Percentiles rank a stretch among this genome's conserved stretches.
phyloP scores from a whole-genome alignment of 108 stramenopile species.

The Chaetoceros muelleri region DNA sequence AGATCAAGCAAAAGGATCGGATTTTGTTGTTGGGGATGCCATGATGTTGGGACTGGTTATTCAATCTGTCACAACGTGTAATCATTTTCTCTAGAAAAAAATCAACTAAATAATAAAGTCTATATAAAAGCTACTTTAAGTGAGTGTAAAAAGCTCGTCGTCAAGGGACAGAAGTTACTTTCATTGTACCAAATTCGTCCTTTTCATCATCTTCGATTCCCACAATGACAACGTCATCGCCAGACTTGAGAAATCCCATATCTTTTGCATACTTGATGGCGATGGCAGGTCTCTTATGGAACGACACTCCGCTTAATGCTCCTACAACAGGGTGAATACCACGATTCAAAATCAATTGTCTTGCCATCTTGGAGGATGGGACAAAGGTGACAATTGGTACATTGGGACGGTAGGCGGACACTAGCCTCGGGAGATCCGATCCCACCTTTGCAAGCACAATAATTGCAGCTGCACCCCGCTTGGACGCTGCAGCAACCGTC shows the following conservation, averaged over 20 bases:
- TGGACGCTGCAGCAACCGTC: slow-evolving; percentile 84
- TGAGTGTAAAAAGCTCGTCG: background rate
- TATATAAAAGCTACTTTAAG: too few relatives aligned
- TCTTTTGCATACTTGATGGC: slow-evolving; percentile 52
- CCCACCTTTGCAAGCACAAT: slow-evolving; percentile 78
- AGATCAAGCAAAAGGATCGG: too few relatives aligned
- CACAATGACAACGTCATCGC: slow-evolving; percentile 57
- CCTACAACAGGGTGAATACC: slow-evolving; percentile 74
- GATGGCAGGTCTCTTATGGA: slow-evolving; percentile 26
- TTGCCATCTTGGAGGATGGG: slow-evolving; percentile 54
- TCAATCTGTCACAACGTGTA: too few relatives aligned
- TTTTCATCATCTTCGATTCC: slow-evolving; percentile 28
- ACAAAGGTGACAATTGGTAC: slow-evolving; percentile 76
- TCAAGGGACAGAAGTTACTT: background rate
- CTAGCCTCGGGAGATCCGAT: slow-evolving; percentile 31
- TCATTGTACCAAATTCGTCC: background rate
- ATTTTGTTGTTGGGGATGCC: too few relatives aligned
- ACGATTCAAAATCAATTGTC: slow-evolving; percentile 67
- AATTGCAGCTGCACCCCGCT: slow-evolving; percentile 75
- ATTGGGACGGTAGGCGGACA: slow-evolving; percentile 63
- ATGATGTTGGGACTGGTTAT: too few relatives aligned
- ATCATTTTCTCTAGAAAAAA: too few relatives aligned
- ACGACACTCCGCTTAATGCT: slow-evolving; percentile 13
- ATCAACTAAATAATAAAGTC: too few relatives aligned
- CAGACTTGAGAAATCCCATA: slow-evolving; percentile 54